Conservation (phyloP, 2,329 filamentous ascomycete species). For the Teratosphaeria zuluensis region DNA sequence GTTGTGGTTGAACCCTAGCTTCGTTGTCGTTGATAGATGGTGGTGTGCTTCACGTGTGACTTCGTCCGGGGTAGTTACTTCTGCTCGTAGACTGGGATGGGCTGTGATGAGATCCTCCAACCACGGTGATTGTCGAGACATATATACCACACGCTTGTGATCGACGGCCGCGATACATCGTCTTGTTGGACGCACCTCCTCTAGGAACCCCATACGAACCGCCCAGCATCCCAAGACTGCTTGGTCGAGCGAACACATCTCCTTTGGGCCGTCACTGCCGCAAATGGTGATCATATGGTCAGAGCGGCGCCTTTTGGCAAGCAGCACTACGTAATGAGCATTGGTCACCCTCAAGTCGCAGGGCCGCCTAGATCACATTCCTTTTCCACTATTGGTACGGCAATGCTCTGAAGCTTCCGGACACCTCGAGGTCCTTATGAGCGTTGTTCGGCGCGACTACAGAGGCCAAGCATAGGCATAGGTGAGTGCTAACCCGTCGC, state of each 20-base stretch:
- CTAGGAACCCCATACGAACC: neutral
- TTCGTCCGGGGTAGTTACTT: neutral
- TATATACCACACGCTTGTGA: neutral
- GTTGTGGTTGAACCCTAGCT: neutral
- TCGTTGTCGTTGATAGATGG: neutral
- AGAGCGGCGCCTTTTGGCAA: neutral
- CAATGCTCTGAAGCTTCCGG: neutral
- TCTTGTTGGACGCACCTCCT: neutral
- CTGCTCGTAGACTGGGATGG: neutral
- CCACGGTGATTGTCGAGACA: neutral
- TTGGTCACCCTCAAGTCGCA: neutral
- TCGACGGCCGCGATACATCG: neutral
- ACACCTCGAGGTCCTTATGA: conserved; percentile 23
- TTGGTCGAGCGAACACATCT: conserved; percentile 10
- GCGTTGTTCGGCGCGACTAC: neutral
- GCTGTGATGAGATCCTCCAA: neutral
- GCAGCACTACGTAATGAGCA: neutral
- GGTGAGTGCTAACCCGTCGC: no score
- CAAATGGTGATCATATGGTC: neutral
- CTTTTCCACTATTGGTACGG: neutral
- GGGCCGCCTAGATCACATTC: neutral
- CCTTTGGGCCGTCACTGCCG: conserved; percentile 14
- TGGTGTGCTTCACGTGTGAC: neutral
- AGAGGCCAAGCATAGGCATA: neutral
- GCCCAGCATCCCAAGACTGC: neutral